Conservation (phyloP, 768 basidiomycete species). For the Lentinula aciculospora region DNA sequence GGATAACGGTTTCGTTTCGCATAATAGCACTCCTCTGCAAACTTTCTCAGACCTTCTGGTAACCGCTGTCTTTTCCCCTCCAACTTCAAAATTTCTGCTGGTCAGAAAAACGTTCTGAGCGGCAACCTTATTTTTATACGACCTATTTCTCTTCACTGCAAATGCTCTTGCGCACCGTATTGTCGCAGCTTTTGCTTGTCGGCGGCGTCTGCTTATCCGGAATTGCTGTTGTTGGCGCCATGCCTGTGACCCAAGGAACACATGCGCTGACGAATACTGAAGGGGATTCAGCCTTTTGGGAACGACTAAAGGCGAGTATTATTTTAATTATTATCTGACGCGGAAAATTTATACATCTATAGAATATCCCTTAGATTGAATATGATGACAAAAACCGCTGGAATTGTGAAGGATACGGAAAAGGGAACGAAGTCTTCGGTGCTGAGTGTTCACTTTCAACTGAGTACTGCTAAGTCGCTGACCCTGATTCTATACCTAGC, state of each 20-base stretch:
- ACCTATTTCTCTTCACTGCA: neutral
- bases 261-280: neutral
- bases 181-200: neutral
- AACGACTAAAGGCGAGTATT: neutral
- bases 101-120: neutral
- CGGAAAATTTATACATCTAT: neutral
- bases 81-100: neutral
- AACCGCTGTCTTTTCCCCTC: neutral
- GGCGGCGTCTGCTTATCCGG: neutral
- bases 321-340: neutral
- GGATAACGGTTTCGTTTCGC: no score
- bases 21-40: no score
- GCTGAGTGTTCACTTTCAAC: neutral
- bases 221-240: neutral
- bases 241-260: neutral
- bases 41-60: no score
- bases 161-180: neutral
- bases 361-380: neutral
- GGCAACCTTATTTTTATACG: neutral
- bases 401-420: neutral
- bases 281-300: neutral
- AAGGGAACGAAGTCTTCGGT: neutral
- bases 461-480: no score
- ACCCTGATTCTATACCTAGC: no score
- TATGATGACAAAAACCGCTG: neutral